Conservation (phyloP, 371 early-diverging fungal genomes). For the Mucor plumbeus region DNA sequence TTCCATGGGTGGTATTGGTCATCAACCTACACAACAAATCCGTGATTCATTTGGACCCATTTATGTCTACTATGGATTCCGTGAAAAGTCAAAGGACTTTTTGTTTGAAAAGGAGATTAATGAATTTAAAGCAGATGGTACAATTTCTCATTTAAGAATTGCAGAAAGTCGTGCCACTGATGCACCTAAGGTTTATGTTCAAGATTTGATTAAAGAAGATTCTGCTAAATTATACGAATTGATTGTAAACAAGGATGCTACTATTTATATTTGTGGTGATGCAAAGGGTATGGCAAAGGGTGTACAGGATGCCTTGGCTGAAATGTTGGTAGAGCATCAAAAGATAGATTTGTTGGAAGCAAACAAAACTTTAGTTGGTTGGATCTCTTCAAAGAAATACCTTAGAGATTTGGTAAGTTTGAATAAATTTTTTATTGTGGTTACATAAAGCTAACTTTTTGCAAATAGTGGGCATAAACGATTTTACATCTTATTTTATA, state of each 20-base stretch:
- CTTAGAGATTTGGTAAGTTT: slow-evolving; percentile 73
- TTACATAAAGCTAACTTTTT: neutral
- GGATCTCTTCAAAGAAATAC: slow-evolving; percentile 71
- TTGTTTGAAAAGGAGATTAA: slow-evolving; percentile 68
- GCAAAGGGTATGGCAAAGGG: slow-evolving; percentile 90
- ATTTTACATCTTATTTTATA: too few relatives aligned
- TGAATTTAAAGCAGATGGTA: slow-evolving; percentile 51
- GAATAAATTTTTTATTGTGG: neutral
- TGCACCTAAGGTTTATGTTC: slow-evolving; percentile 76
- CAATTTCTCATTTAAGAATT: slow-evolving; percentile 59
- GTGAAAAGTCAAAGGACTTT: slow-evolving; percentile 66
- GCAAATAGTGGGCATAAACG: neutral
- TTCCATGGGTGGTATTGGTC: slow-evolving; percentile 48
- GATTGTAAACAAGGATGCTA: slow-evolving; percentile 63
- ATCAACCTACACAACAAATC: slow-evolving; percentile 40
- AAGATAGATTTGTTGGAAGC: slow-evolving; percentile 57
- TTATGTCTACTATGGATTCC: slow-evolving; percentile 80
- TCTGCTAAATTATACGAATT: slow-evolving; percentile 60
- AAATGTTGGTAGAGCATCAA: slow-evolving; percentile 64
- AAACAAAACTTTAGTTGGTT: slow-evolving; percentile 60
- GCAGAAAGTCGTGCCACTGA: slow-evolving; percentile 67
- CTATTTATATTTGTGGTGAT: slow-evolving; percentile 89
- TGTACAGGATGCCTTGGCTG: slow-evolving; percentile 77
- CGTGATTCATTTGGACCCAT: slow-evolving; percentile 45
- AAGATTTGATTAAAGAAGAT: slow-evolving; percentile 71